A percentile compares a stretch with the other conserved stretches of the same genome.
phyloP scores from a whole-genome alignment of 2,329 filamentous ascomycete species.

The Nigrospora osmanthi region DNA sequence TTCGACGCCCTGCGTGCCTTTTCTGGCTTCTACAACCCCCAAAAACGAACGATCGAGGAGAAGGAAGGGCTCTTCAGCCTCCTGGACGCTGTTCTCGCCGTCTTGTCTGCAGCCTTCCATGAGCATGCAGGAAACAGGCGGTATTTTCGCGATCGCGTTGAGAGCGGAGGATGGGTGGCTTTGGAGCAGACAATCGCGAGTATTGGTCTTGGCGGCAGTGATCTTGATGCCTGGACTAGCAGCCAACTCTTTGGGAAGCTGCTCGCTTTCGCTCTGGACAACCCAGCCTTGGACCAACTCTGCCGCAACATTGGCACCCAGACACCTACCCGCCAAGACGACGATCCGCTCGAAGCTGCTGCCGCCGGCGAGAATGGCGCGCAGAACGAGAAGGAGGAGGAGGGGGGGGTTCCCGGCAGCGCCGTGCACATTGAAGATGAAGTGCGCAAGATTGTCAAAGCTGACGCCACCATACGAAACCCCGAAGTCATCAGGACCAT shows the following conservation, averaged over 20 bases:
- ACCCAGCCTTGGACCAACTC: slow-evolving; percentile 64
- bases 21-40: slow-evolving; percentile 69
- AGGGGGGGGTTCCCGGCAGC: slow-evolving; percentile 15
- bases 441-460: slow-evolving; percentile 40
- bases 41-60: slow-evolving; percentile 51
- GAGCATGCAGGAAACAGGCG: slow-evolving; percentile 79
- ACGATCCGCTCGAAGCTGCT: slow-evolving; percentile 1
- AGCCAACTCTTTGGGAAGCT: slow-evolving; percentile 76
- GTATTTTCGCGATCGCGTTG: slow-evolving; percentile 73
- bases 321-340: slow-evolving; percentile 10
- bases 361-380: slow-evolving; percentile 11
- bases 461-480: slow-evolving; percentile 47
- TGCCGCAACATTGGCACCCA: slow-evolving; percentile 43
- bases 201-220: slow-evolving; percentile 56
- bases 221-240: slow-evolving; percentile 60
- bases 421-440: slow-evolving; percentile 19
- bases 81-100: slow-evolving; percentile 62
- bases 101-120: slow-evolving; percentile 67
- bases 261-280: slow-evolving; percentile 71
- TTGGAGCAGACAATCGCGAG: slow-evolving; percentile 66
- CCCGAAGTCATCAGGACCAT: slow-evolving; percentile 56
- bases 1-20: slow-evolving; percentile 63
- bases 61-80: slow-evolving; percentile 60
- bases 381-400: slow-evolving; percentile 13
- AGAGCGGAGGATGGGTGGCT: slow-evolving; percentile 70